Base-by-base conservation (phyloP, 2,329 filamentous ascomycete species). In the Fusarium begoniae region DNA sequence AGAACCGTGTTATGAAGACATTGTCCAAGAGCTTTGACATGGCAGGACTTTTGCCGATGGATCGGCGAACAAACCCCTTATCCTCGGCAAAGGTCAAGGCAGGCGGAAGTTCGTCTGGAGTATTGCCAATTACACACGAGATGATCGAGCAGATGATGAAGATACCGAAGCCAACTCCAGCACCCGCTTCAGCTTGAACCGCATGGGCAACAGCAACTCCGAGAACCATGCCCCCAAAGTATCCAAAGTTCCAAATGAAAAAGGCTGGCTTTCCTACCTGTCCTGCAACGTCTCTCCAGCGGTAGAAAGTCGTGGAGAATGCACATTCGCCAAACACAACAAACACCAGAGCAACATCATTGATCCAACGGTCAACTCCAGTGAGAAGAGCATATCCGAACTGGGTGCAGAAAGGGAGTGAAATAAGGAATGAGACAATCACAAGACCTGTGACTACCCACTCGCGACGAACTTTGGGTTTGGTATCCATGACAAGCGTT, bases 351-450 rank as follows among this genome's bases (percentile, higher is more conserved):
- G 84, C 82, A 11, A 88, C 83, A 71, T 90, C 87, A 76, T 88
- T 90, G 67, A 87, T 83, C 87, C 87, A 90, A 6, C 84, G 80
- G 61, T 90, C 88, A 20, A 90, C 83, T 3, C 87, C 88, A 32
- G 86, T 84, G 6, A 90, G 82, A 0, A 90, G 83, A 65, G 88
- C 86, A 76, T 87, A 89, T 9, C 88, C 88, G 43, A 90, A 89
- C 62, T 89, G 83, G 0, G 88, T 89, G 78, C 88, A 89, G 76
- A 89, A 90, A 0, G 87, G 87, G 15, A 90, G 77, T 35, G 86
- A 89, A 74, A 89, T 80, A 20, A 89, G 82, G 73, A 90, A 89
- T 1, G 85, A 89, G 20, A 86, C 22, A 2, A 88, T 51, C 26
- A 85, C 86, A 20, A 89, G 77, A 1, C 66, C 77, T 1, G 87